Conservation (phyloP, 306 rosid species). For the Urtica urens region DNA sequence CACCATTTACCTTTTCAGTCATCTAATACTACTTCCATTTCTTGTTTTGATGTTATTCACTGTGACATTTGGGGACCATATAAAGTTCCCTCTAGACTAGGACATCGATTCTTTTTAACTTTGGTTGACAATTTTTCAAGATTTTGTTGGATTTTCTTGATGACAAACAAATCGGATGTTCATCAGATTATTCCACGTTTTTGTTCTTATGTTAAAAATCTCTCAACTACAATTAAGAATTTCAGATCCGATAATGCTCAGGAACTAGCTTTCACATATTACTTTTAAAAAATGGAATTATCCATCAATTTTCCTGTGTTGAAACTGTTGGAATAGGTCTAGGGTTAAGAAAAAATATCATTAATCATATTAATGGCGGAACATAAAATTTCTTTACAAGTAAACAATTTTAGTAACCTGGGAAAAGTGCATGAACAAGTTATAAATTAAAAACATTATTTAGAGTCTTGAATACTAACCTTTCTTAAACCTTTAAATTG, state of each 20-base stretch:
- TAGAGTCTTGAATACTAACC: too few species aligned
- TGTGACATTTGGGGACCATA: too few species aligned
- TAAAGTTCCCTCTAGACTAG: neutral
- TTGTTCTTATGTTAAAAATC: neutral
- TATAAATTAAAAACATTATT: too few species aligned
- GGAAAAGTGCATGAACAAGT: too few species aligned
- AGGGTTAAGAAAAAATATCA: too few species aligned
- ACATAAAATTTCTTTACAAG: too few species aligned
- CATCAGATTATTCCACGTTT: neutral
- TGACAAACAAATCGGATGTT: neutral
- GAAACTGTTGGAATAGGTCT: too few species aligned
- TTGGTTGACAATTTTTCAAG: neutral
- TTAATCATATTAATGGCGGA: too few species aligned
- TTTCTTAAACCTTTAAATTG: too few species aligned
- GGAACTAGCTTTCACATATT: too few species aligned
- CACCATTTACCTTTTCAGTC: neutral
- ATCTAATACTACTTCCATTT: neutral
- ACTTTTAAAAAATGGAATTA: neutral
- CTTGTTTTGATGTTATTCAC: neutral
- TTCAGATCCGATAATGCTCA: neutral
- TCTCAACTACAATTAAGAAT: neutral
- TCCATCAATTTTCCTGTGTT: slow-evolving; percentile 4
- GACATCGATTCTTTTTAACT: neutral
- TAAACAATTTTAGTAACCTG: too few species aligned
- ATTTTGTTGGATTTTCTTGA: too few species aligned